A percentile compares a stretch with the other conserved stretches of the same genome.
These are phyloP conservation scores for Microthlaspi erraticum DNA, from an alignment of 345 rosid genomes.

Conservation along the genomic window DNA sequence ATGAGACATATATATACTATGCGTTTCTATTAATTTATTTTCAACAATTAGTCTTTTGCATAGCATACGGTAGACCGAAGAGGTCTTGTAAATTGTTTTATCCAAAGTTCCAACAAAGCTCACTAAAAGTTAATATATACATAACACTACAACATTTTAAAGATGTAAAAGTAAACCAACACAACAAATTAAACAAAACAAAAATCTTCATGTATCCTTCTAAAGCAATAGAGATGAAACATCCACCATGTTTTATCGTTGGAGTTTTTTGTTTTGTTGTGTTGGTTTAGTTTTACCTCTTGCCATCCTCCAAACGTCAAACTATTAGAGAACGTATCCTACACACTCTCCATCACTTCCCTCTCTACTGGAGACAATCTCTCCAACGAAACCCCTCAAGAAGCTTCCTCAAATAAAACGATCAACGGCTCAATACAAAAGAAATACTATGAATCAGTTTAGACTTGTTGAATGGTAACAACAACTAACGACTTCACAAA, in stretches of 20 bases:
- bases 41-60: too few relatives aligned
- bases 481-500: too few relatives aligned
- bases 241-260: constrained; percentile 13
- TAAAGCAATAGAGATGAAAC: constrained; percentile 37
- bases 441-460: too few relatives aligned
- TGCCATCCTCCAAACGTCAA: constrained; percentile 49
- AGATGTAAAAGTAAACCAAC: background rate
- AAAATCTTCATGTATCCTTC: constrained; percentile 37
- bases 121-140: background rate
- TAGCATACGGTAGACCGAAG: too few relatives aligned
- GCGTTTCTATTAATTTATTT: too few relatives aligned
- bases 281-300: constrained; percentile 44
- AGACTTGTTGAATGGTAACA: too few relatives aligned
- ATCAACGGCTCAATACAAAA: too few relatives aligned
- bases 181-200: background rate
- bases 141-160: constrained; percentile 16
- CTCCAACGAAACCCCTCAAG: constrained; percentile 33
- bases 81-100: background rate
- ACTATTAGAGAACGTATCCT: constrained; percentile 38
- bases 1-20: too few relatives aligned
- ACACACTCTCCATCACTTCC: constrained; percentile 46
- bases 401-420: constrained; percentile 48
- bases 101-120: background rate
- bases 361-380: constrained; percentile 45
- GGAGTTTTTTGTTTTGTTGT: too few relatives aligned